Base-by-base conservation (phyloP, 768 basidiomycete genomes). In the Tylopilus felleus region DNA sequence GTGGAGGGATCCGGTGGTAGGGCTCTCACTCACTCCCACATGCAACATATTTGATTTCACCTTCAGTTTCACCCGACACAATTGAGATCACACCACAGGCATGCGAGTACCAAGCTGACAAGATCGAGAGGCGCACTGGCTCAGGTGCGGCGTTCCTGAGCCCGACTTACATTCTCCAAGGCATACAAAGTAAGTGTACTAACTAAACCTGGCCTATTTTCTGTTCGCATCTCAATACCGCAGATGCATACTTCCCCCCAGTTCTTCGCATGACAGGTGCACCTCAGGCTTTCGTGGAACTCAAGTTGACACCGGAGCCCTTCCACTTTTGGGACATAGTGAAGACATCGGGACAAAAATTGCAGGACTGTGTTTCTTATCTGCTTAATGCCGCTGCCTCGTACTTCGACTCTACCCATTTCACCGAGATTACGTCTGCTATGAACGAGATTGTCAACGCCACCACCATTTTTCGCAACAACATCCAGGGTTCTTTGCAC, bases 281-380 rank as follows among this genome's bases (percentile, higher is more conserved):
- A 5, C 2, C 45, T 25, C 31, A 52, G 31, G 25, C 43, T 2
- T 21, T 41, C 5, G 12, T 38, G 10, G 36, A 19, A 5, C 19
- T 55, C 17, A 5, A 33, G 16, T 9, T 23, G 10, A 47, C 62
- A 1, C n/a, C n/a, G n/a, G n/a, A n/a, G n/a, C 17, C 52, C 0
- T 23, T 43, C 5, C 44, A 61, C 33, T 58, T 55, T 49, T 61
- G 49, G 62, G 59, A 64, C 8, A 23, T 5, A 22, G 59, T 35
- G 0, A 52, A 49, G 21, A 12, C 52, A 39, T 49, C 40, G 4
- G 51, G 56, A 41, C 8, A 47, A 4, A 21, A 1, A 17, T 17
- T 63, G 6, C 56, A 47, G 8, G 39, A 40, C 1, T 49, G 56
- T 43, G 38, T 58, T 29, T 47, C 41, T 5, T 35, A 38, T 14